Evolutionary conservation across 768 basidiomycete species (phyloP).

Genomic region (Podaxis mareebaensis): DNA sequence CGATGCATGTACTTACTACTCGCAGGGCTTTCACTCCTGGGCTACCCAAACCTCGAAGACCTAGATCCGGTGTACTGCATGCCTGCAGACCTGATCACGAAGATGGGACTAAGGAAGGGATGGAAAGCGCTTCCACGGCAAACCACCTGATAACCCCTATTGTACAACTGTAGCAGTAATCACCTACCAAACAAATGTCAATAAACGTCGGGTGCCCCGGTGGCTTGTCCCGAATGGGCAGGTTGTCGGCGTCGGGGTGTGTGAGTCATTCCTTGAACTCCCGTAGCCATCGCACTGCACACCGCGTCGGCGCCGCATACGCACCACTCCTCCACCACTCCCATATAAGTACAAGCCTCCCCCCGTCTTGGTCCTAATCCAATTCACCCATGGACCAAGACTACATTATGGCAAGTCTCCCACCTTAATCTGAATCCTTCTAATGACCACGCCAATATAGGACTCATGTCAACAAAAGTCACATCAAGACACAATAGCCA

Average conservation of each 20-base stretch:
- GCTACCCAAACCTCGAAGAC: slow-evolving; percentile 81
- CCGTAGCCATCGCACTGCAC: too few species aligned
- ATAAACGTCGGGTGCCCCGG: too few species aligned
- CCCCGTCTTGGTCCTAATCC: not conserved
- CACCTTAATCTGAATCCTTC: not conserved
- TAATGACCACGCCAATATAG: not conserved
- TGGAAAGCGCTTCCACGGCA: slow-evolving; percentile 57
- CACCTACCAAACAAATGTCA: too few species aligned
- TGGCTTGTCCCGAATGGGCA: too few species aligned
- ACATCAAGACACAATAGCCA: not conserved
- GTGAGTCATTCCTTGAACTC: too few species aligned
- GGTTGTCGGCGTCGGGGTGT: too few species aligned
- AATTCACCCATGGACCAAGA: not conserved
- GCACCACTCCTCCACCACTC: not conserved
- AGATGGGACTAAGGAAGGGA: slow-evolving; percentile 64
- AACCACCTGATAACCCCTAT: not conserved
- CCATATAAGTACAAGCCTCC: not conserved
- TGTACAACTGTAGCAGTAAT: too few species aligned
- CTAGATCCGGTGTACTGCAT: slow-evolving; percentile 97
- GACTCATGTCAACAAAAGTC: not conserved
- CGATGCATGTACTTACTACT: not conserved
- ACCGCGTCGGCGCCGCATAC: not conserved
- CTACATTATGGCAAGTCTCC: not conserved
- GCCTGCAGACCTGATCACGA: slow-evolving; percentile 77
- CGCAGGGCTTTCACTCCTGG: slow-evolving; percentile 81